Base-by-base conservation (phyloP, 148 eudicot species). In the Silene conica region DNA sequence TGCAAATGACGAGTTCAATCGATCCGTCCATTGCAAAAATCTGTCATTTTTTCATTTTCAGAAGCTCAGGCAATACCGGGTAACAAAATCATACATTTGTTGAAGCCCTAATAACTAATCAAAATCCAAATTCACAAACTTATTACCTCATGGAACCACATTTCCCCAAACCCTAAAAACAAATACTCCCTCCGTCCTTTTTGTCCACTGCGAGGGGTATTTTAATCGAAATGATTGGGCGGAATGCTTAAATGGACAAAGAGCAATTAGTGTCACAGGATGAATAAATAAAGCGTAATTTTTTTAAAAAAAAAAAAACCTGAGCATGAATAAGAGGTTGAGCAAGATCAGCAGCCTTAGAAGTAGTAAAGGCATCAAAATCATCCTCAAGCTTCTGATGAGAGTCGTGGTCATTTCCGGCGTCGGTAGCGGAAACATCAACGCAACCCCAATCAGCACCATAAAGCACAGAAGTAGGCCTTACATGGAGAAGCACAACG, bases 371-470 rank as follows among this genome's bases (percentile, higher is more conserved):
- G 12, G 89, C 85, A 52, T 92, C 97, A 63, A 92, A 92, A 75
- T 92, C 94, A 71, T 88, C 87, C 50, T 92, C 97, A 0, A 92
- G 82, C 71, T 89, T 92, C 69, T 77, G 85, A 58, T 86, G 82
- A 3, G 19, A 18, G 13, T 65, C 46, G 0, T 1, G 15, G 10
- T 18, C 45, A 31, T 31, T 13, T 9, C 2, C 22, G 6, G 10
- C 69, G 38, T 18, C n/a, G 54, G 74, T 76, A 15, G 76, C 52
- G 48, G 86, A 72, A 55, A 80, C 76, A 74, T 92, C 97, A 41
- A 89, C 92, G 61, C 84, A 88, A 28, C 97, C 97, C 97, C 97
- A 92, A 58, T 92, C 97, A 56, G 97, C 97, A 5, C 97, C 97
- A 69, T 89, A 92, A 58, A 89, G 89, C 52, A 92, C 95, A 58